Evolutionary conservation across 108 stramenopile genomes (phyloP).

Genomic region (Discostella pseudostelligera): DNA sequence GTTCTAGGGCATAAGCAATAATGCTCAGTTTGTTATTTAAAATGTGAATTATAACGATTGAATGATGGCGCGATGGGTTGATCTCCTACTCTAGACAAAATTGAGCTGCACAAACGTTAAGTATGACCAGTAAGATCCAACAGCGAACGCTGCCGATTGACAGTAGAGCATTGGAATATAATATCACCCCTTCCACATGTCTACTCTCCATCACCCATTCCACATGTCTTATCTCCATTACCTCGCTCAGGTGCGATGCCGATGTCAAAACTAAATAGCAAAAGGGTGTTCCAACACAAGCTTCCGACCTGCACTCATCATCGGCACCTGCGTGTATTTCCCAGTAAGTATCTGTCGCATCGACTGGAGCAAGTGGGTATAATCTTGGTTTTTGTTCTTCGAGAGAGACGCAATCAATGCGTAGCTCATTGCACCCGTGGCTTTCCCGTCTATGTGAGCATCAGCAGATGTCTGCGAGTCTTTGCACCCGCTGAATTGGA

Average conservation of each 20-base stretch:
- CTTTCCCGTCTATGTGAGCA: constrained; percentile 49
- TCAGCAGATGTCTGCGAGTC: constrained; percentile 73
- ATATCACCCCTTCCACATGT: too few species aligned
- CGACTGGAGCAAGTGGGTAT: constrained; percentile 50
- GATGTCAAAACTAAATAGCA: not conserved
- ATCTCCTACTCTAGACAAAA: too few species aligned
- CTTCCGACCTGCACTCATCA: constrained; percentile 48
- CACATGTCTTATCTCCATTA: too few species aligned
- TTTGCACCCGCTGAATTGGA: constrained; percentile 64
- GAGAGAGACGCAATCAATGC: constrained; percentile 52
- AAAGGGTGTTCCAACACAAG: constrained; percentile 20
- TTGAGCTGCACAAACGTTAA: too few species aligned
- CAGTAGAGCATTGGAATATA: too few species aligned
- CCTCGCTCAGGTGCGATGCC: too few species aligned
- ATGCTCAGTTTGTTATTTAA: too few species aligned
- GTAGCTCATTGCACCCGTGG: constrained; percentile 63
- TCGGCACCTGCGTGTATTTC: constrained; percentile 68
- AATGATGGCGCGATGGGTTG: too few species aligned
- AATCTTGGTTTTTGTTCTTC: constrained; percentile 30
- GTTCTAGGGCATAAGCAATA: not conserved
- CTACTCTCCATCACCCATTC: too few species aligned
- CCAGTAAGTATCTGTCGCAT: constrained; percentile 58
- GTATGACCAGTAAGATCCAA: too few species aligned
- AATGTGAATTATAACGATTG: too few species aligned
- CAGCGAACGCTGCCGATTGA: too few species aligned